These are phyloP conservation scores for Takashimella tepidaria DNA, from an alignment of 1,284 basidiomycete genomes.

Conservation along the genomic window DNA sequence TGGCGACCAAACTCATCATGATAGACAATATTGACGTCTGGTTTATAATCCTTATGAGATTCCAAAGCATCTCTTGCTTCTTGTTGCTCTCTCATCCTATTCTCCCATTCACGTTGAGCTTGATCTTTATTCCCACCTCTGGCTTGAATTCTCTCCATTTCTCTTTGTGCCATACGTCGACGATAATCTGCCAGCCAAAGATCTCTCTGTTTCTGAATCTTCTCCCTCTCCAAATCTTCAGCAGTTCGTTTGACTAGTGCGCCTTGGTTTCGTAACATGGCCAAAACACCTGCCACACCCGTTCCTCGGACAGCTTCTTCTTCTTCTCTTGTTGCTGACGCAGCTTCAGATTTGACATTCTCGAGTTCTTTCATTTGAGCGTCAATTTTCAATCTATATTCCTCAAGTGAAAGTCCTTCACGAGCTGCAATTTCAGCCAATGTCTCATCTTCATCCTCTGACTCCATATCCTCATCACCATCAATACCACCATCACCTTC, in stretches of 20 bases:
- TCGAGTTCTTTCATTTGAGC: conserved; percentile 50
- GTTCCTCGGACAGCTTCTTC: conserved; percentile 65
- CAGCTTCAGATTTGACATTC: conserved; percentile 67
- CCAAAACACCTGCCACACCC: conserved; percentile 83
- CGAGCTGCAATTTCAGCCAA: conserved; percentile 47
- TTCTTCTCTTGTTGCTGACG: conserved; percentile 22
- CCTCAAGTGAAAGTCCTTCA: conserved; percentile 45
- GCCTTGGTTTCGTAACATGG: conserved; percentile 87
- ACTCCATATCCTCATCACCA: conserved; percentile 55
- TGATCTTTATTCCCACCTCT: conserved; percentile 86
- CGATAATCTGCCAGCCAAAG: conserved; percentile 85
- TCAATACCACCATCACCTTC: conserved; percentile 26
- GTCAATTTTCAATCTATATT: conserved; percentile 47
- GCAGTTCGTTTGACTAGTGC: conserved; percentile 63
- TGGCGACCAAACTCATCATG: conserved; percentile 83
- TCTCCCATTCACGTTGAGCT: conserved; percentile 89
- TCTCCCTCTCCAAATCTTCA: conserved; percentile 66
- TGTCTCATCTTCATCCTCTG: conserved; percentile 68
- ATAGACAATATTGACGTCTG: conserved; percentile 93
- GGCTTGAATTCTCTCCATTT: conserved; percentile 67
- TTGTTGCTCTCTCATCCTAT: conserved; percentile 81
- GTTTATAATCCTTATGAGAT: conserved; percentile 88
- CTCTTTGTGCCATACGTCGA: conserved; percentile 66
- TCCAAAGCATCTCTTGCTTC: conserved; percentile 80
- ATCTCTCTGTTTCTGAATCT: conserved; percentile 76